These are phyloP conservation scores for Pyricularia pennisetigena DNA, from an alignment of 2,329 filamentous ascomycete genomes.

Conservation along the genomic window DNA sequence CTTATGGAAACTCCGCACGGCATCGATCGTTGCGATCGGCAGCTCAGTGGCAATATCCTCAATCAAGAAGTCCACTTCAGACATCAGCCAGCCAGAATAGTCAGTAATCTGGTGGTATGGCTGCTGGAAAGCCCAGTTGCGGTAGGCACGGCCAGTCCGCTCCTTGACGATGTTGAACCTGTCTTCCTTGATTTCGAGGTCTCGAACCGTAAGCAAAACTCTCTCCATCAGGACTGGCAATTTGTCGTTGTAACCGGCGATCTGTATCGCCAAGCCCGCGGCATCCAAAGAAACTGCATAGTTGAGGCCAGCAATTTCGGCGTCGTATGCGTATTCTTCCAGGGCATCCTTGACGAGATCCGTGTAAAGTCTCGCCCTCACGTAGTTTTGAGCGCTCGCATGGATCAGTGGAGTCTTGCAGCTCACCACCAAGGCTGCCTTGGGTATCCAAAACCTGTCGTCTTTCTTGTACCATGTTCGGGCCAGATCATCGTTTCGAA, in stretches of 20 bases:
- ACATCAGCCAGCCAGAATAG: slow-evolving; percentile 71
- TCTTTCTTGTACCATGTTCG: slow-evolving; percentile 98
- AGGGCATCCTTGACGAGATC: slow-evolving; percentile 82
- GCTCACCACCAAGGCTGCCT: slow-evolving; percentile 76
- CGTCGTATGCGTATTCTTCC: slow-evolving; percentile 91
- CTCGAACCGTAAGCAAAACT: slow-evolving; percentile 72
- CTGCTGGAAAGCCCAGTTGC: slow-evolving; percentile 81
- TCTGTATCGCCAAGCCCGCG: slow-evolving; percentile 65
- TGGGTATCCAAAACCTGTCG: slow-evolving; percentile 96
- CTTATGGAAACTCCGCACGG: slow-evolving; percentile 68
- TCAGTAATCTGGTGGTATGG: slow-evolving; percentile 83
- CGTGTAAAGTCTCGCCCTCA: slow-evolving; percentile 72
- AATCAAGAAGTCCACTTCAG: slow-evolving; percentile 67
- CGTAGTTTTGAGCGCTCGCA: slow-evolving; percentile 65
- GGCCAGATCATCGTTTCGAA: slow-evolving; percentile 72
- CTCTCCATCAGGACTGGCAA: slow-evolving; percentile 84
- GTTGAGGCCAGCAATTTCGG: slow-evolving; percentile 79
- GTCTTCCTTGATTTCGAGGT: slow-evolving; percentile 75
- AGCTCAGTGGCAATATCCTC: slow-evolving; percentile 74
- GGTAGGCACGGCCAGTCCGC: slow-evolving; percentile 62
- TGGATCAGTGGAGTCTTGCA: slow-evolving; percentile 72
- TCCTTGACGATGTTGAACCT: slow-evolving; percentile 91
- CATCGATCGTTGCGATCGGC: slow-evolving; percentile 60
- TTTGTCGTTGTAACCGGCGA: slow-evolving; percentile 95
- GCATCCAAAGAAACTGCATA: slow-evolving; percentile 69